Base-by-base conservation (phyloP, 106 monocot species). In the Platanthera guangdongensis region DNA sequence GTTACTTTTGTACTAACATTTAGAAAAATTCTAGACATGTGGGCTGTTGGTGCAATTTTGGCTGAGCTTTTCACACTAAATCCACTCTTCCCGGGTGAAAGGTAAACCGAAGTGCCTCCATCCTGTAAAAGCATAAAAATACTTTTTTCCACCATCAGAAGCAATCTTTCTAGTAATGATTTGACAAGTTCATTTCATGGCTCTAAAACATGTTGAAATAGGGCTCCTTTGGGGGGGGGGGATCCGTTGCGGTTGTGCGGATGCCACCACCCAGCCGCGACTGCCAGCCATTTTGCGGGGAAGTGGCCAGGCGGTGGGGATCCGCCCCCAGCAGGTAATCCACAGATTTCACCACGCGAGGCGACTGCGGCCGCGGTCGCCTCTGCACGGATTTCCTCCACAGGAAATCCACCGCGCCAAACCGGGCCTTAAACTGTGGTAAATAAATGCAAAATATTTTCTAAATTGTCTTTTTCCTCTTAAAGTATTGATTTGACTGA, bases 31-130 rank as follows among this genome's bases (percentile, higher is more conserved):
- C 52, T 86, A 95, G 95, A 95, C 75, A 87, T 95, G 90, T 95
- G 95, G 95, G 92, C 95, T 63, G 81, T 90, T 77, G 95, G 95
- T 77, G 90, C 95, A 19, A 95, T 95, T 77, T 57, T 95, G 30
- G 95, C 92, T 60, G 95, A 95, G 83, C 92, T 95, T 73, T 95
- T 90, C 54, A 84, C 85, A 57, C 78, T 78, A 32, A 82, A 85
- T 78, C 95, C 95, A 54, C 90, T 95, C 80, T 92, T 95, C 69
- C 95, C 95, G 79, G 95, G 95, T 71, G 82, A 88, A 85, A 95
- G 95, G 95, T 92, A 78, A 77, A 68, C 1, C 32, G 22, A 18
- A 47, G 18, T 30, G 50, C 52, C 50, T 11, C 0, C 51, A 8
- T 51, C 50, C 51, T 21, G 70, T 47, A 47, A 70, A 70, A 70